phyloP scores from a whole-genome alignment of 371 early-diverging fungal species.

The Basidiobolus heterosporus region DNA sequence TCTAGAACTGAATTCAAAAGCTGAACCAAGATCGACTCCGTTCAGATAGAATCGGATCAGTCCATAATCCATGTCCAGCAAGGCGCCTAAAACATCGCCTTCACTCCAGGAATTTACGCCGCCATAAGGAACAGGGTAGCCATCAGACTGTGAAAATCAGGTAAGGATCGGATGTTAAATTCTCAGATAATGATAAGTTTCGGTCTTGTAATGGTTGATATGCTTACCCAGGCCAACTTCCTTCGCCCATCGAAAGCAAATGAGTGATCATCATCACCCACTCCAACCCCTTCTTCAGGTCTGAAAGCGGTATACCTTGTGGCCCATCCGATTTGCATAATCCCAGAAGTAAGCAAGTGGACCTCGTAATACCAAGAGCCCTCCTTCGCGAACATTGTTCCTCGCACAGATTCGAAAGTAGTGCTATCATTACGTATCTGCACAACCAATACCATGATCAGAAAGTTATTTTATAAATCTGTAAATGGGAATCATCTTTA shows the following conservation, averaged over 20 bases:
- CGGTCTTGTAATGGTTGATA: too few species aligned
- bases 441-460: too few species aligned
- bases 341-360: conserved; percentile 25
- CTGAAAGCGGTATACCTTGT: too few species aligned
- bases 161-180: too few species aligned
- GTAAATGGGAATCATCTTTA: too few species aligned
- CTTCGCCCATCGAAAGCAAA: not conserved
- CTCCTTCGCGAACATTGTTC: too few species aligned
- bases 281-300: not conserved
- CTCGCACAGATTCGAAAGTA: conserved; percentile 5
- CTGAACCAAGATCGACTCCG: conserved; percentile 4
- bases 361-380: conserved; percentile 32
- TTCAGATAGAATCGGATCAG: conserved; percentile 5
- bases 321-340: conserved; percentile 43
- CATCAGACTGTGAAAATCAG: not conserved
- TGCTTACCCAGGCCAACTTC: not conserved
- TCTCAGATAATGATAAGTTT: too few species aligned
- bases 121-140: not conserved
- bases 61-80: conserved; percentile 1
- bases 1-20: not conserved
- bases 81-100: conserved; percentile 3
- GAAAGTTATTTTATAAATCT: too few species aligned
- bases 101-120: not conserved
- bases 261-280: not conserved
- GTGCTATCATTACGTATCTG: conserved; percentile 15